Conservation (phyloP, 768 basidiomycete genomes). For the Kwoniella pini region DNA sequence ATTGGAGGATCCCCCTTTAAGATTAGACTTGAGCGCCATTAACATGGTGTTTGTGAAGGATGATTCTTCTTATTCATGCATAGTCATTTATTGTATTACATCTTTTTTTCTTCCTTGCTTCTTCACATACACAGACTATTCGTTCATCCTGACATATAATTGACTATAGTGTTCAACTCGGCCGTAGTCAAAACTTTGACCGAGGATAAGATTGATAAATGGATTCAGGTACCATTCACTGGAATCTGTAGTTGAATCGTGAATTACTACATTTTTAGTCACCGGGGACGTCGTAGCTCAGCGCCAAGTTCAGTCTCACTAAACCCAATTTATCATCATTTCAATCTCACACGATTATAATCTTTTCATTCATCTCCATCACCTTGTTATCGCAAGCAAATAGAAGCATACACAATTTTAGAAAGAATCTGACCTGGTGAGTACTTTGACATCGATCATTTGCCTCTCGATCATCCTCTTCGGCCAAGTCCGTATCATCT, state of each 20-base stretch:
- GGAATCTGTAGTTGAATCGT: not conserved
- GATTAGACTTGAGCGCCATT: too few species aligned
- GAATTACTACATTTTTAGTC: not conserved
- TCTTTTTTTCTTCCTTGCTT: not conserved
- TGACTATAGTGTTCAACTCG: too few species aligned
- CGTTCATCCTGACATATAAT: too few species aligned
- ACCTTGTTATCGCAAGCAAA: not conserved
- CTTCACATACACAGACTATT: too few species aligned
- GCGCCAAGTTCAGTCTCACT: not conserved
- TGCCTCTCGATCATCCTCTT: conserved; percentile 5
- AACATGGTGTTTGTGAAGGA: too few species aligned
- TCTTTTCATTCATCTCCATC: not conserved
- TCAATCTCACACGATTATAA: not conserved
- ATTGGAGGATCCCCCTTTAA: too few species aligned
- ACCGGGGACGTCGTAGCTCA: conserved; percentile 10
- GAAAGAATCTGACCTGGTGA: not conserved
- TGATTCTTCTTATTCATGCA: too few species aligned
- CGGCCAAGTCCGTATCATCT: conserved; percentile 15
- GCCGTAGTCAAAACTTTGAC: too few species aligned
- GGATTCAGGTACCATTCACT: not conserved
- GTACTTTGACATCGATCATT: not conserved
- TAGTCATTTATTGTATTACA: too few species aligned
- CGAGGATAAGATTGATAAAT: too few species aligned
- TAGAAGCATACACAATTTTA: too few species aligned
- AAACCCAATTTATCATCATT: not conserved